A percentile compares a stretch with the other conserved stretches of the same genome.
phyloP scores from a whole-genome alignment of 1,284 basidiomycete genomes.

The Austropuccinia psidii region DNA sequence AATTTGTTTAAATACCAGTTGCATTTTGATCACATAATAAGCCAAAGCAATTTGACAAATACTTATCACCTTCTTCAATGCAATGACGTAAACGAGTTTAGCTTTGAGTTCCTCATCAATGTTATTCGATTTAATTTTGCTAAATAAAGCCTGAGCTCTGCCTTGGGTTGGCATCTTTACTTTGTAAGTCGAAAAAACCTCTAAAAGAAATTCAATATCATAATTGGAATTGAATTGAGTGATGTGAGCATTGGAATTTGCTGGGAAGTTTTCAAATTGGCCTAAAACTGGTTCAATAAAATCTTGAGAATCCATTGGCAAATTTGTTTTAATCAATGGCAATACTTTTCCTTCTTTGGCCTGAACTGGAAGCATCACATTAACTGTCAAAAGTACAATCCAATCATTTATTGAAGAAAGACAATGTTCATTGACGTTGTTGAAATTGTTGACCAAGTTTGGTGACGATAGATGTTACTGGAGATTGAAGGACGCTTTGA shows the following conservation, averaged over 20 bases:
- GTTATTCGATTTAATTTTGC: background rate
- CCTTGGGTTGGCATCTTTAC: background rate
- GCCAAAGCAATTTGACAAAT: conserved; percentile 28
- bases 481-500: conserved; percentile 16
- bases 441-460: background rate
- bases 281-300: conserved; percentile 14
- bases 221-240: background rate
- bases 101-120: background rate
- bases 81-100: conserved; percentile 20
- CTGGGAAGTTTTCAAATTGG: background rate
- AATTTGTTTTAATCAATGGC: background rate
- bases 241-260: background rate
- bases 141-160: background rate
- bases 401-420: conserved; percentile 22
- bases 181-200: background rate
- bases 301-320: no score
- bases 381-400: conserved; percentile 17
- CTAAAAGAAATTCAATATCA: conserved; percentile 12
- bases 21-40: conserved; percentile 5
- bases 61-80: conserved; percentile 16
- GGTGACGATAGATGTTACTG: no score
- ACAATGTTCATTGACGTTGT: background rate
- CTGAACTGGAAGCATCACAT: conserved; percentile 26
- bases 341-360: conserved; percentile 9
- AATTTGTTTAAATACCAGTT: background rate